Percentiles rank a stretch among this genome's conserved stretches.
These are phyloP conservation scores for Trichoderma koningiopsis DNA, from an alignment of 2,329 filamentous ascomycete species.

Conservation along the genomic window DNA sequence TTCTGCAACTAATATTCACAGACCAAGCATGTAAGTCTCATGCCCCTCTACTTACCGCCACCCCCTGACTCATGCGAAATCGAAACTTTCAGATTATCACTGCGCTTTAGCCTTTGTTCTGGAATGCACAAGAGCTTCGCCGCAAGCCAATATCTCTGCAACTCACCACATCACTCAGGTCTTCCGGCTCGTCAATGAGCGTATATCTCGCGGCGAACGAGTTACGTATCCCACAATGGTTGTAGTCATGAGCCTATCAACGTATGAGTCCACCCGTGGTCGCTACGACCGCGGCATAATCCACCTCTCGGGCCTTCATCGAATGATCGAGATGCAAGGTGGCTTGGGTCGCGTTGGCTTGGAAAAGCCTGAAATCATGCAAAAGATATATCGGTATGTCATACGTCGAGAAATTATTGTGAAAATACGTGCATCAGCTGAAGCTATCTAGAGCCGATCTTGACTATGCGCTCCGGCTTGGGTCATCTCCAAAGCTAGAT, in stretches of 20 bases:
- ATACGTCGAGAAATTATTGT: neutral
- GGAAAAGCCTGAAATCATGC: neutral
- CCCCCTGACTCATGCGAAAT: neutral
- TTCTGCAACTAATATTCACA: neutral
- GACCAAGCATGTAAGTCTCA: conserved; percentile 1
- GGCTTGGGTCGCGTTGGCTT: neutral
- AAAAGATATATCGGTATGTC: neutral
- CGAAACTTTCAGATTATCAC: neutral
- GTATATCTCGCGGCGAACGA: neutral
- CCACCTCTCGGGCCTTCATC: neutral
- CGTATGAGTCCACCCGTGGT: neutral
- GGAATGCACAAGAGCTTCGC: neutral
- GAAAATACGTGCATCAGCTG: neutral
- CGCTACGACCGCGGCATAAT: neutral
- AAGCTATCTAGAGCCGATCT: neutral
- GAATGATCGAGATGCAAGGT: conserved; percentile 1
- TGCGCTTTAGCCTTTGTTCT: neutral
- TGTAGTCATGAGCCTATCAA: conserved; percentile 3
- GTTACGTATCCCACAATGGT: neutral
- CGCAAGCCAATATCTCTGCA: neutral
- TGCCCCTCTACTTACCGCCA: neutral
- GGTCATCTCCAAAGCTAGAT: neutral
- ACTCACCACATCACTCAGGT: neutral
- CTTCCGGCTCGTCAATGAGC: neutral
- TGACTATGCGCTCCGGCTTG: neutral